These are phyloP conservation scores for Exophiala sp. DNA, from an alignment of 2,329 filamentous ascomycete genomes.

Conservation along the genomic window DNA sequence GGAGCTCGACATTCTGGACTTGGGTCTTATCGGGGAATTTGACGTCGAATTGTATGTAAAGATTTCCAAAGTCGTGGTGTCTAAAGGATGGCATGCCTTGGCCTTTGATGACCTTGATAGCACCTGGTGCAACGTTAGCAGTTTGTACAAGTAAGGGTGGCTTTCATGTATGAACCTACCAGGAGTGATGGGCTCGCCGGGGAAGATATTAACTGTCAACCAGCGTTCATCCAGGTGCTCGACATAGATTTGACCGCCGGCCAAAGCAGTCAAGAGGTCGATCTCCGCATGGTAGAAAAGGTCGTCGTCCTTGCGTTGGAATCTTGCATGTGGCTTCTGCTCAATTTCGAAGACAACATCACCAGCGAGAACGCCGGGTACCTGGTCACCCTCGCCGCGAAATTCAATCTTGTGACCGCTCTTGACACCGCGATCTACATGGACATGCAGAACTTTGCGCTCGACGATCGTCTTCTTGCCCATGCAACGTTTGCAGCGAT, in stretches of 20 bases:
- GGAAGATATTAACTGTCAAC: conserved; percentile 87
- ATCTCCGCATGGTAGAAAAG: conserved; percentile 94
- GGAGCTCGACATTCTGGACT: conserved; percentile 68
- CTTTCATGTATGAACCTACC: conserved; percentile 55
- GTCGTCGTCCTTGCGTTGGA: conserved; percentile 94
- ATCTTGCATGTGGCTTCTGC: conserved; percentile 94
- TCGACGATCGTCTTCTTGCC: conserved; percentile 99
- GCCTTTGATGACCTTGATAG: conserved; percentile 89
- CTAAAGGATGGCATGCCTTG: conserved; percentile 97
- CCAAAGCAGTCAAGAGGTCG: conserved; percentile 89
- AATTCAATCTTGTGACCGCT: conserved; percentile 97
- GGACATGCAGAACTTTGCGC: conserved; percentile 96
- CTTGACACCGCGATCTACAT: conserved; percentile 91
- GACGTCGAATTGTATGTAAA: conserved; percentile 96
- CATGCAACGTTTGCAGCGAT: conserved; percentile 92
- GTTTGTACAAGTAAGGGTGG: conserved; percentile 5
- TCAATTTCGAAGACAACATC: conserved; percentile 99
- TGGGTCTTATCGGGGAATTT: conserved; percentile 84
- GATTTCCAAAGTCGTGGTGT: conserved; percentile 91
- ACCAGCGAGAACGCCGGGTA: conserved; percentile 85
- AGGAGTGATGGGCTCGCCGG: conserved; percentile 90
- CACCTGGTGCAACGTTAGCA: conserved; percentile 52
- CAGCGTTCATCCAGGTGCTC: conserved; percentile 98
- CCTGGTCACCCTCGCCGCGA: conserved; percentile 92
- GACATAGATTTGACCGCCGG: conserved; percentile 83